A percentile compares a stretch with the other conserved stretches of the same genome.
Conservation (phyloP, 2,329 filamentous ascomycete genomes). For the Clonostachys chloroleuca region DNA sequence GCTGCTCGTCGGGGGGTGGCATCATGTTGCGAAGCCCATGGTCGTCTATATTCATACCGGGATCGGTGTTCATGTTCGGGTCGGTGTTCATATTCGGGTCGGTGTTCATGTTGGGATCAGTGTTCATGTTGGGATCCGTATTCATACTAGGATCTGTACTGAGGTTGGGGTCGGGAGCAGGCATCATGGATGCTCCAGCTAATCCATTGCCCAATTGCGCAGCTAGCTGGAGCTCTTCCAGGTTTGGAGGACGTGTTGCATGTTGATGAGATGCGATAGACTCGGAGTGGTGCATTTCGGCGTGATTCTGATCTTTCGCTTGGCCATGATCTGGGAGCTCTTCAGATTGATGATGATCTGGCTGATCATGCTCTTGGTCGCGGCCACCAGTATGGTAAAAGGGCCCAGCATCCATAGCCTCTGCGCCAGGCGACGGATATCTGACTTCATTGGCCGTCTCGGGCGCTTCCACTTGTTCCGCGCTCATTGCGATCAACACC, state of each 20-base stretch:
- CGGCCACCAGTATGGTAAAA: conserved; percentile 36
- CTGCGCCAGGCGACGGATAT: conserved; percentile 41
- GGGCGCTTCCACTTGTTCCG: conserved; percentile 24
- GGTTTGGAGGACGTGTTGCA: conserved; percentile 34
- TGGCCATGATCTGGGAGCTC: conserved; percentile 3
- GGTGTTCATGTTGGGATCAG: too few species aligned
- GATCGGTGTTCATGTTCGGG: conserved; percentile 19
- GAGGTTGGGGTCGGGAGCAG: conserved; percentile 34
- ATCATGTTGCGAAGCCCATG: conserved; percentile 32
- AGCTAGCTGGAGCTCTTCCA: conserved; percentile 53
- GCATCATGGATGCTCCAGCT: conserved; percentile 41
- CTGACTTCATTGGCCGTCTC: conserved; percentile 30
- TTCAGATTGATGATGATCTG: conserved; percentile 1
- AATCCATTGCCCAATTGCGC: conserved; percentile 53
- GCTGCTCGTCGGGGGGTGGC: conserved; percentile 7
- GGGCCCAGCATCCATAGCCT: conserved; percentile 33
- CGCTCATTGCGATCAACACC: conserved; percentile 16
- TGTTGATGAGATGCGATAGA: conserved; percentile 25
- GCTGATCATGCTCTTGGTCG: conserved; percentile 21
- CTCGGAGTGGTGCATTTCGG: conserved; percentile 23
- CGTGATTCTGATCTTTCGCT: conserved; percentile 15
- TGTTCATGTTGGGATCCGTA: too few species aligned
- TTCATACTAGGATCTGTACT: too few species aligned
- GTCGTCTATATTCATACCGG: conserved; percentile 37
- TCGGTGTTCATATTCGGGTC: conserved; percentile 21